These are phyloP conservation scores for Camelina sativa DNA, from an alignment of 345 rosid genomes.

Conservation along the genomic window DNA sequence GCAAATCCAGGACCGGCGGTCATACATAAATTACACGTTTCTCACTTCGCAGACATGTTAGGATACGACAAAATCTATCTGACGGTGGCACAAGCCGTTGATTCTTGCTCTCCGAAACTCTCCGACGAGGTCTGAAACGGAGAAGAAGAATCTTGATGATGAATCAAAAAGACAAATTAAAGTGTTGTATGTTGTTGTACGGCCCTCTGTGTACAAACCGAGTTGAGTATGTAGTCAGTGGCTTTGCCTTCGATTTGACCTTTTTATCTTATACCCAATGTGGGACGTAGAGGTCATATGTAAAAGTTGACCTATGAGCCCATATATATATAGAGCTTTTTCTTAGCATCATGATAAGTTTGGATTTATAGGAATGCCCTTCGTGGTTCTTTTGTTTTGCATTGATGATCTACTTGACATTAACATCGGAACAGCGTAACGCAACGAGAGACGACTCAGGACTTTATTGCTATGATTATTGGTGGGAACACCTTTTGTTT, in stretches of 20 bases:
- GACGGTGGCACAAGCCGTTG: conserved; percentile 74
- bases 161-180: background rate
- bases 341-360: background rate
- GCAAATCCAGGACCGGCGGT: conserved; percentile 79
- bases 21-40: conserved; percentile 69
- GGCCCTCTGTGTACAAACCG: too few species aligned
- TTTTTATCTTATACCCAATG: conserved; percentile 3
- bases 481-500: conserved; percentile 16
- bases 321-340: background rate
- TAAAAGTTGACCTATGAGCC: conserved; percentile 25
- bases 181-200: conserved; percentile 9
- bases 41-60: conserved; percentile 53
- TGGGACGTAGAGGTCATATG: conserved; percentile 29
- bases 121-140: conserved; percentile 36
- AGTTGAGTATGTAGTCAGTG: conserved; percentile 16
- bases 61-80: conserved; percentile 71
- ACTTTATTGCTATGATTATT: conserved; percentile 11
- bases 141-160: conserved; percentile 23
- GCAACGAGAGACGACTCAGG: conserved; percentile 17
- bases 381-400: background rate
- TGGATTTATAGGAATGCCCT: background rate
- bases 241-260: background rate
- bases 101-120: conserved; percentile 54
- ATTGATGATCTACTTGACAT: background rate
- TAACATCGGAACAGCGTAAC: conserved; percentile 9